Conservation (phyloP, 768 basidiomycete species). For the Trametes gibbosa region DNA sequence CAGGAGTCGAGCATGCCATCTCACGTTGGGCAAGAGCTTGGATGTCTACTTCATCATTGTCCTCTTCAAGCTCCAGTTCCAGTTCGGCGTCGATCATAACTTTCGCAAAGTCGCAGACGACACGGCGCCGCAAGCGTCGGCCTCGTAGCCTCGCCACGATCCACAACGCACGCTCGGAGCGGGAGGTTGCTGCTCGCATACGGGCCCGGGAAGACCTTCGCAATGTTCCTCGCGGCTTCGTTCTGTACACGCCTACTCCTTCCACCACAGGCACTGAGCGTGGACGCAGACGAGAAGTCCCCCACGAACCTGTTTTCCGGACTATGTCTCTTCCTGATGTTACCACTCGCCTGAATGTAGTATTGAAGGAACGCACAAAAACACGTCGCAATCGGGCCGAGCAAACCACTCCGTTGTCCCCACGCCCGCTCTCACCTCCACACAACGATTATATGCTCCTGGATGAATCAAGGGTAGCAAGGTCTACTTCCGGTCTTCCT, state of each 20-base stretch:
- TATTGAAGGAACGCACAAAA: slow-evolving; percentile 18
- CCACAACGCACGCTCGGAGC: slow-evolving; percentile 53
- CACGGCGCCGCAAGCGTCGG: slow-evolving; percentile 45
- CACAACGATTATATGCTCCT: slow-evolving; percentile 39
- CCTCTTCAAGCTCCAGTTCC: slow-evolving; percentile 39
- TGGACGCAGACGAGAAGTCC: background rate
- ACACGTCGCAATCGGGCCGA: slow-evolving; percentile 15
- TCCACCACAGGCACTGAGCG: slow-evolving; percentile 10
- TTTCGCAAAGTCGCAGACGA: slow-evolving; percentile 22
- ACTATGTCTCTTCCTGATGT: slow-evolving; percentile 22
- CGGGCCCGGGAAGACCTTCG: slow-evolving; percentile 62
- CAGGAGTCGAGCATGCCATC: slow-evolving; percentile 69
- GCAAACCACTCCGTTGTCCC: background rate
- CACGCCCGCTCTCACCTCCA: slow-evolving; percentile 10
- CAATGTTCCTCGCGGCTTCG: slow-evolving; percentile 60
- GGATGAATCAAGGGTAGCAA: slow-evolving; percentile 13
- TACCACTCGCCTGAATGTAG: slow-evolving; percentile 14
- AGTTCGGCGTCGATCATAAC: slow-evolving; percentile 43
- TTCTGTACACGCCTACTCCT: slow-evolving; percentile 57
- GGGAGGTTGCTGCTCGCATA: slow-evolving; percentile 58
- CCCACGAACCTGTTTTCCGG: slow-evolving; percentile 10
- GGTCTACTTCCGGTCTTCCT: background rate
- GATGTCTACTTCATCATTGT: slow-evolving; percentile 40
- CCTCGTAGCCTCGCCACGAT: slow-evolving; percentile 46
- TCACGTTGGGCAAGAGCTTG: slow-evolving; percentile 65